Conservation (phyloP, 768 basidiomycete genomes). For the Psilocybe sp. region DNA sequence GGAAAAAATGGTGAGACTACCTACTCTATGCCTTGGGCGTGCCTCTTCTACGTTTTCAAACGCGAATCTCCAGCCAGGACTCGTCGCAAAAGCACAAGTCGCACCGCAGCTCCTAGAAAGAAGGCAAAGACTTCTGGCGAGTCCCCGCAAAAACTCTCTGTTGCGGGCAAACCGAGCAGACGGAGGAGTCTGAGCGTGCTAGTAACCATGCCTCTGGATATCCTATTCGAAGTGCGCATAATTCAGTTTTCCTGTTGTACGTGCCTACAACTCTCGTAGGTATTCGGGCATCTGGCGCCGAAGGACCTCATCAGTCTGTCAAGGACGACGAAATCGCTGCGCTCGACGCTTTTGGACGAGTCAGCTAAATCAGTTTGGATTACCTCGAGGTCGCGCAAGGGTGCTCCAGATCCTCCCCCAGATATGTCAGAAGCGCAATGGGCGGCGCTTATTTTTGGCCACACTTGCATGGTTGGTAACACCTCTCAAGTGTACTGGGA, state of each 20-base stretch:
- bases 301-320: slow-evolving; percentile 23
- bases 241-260: neutral
- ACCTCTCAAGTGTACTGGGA: neutral
- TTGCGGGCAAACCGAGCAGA: neutral
- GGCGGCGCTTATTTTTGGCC: slow-evolving; percentile 23
- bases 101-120: no score
- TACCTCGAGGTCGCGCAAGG: slow-evolving; percentile 9
- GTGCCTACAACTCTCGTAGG: slow-evolving; percentile 6
- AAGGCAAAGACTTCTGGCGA: no score
- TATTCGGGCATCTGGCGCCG: slow-evolving; percentile 19
- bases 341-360: slow-evolving; percentile 15
- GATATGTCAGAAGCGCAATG: slow-evolving; percentile 25
- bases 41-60: no score
- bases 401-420: slow-evolving; percentile 18
- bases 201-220: slow-evolving; percentile 24
- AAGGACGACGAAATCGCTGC: slow-evolving; percentile 19
- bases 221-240: slow-evolving; percentile 19
- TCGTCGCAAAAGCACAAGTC: no score
- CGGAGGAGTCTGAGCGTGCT: slow-evolving; percentile 12
- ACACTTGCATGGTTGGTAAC: slow-evolving; percentile 19
- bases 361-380: slow-evolving; percentile 23
- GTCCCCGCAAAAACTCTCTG: no score
- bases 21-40: no score
- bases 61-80: no score
- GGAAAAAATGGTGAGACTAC: no score